Evolutionary conservation across 192 early-diverging fungal species (phyloP), one percentile per base, ranked within the genome.

Genomic region (Podila epigama): DNA sequence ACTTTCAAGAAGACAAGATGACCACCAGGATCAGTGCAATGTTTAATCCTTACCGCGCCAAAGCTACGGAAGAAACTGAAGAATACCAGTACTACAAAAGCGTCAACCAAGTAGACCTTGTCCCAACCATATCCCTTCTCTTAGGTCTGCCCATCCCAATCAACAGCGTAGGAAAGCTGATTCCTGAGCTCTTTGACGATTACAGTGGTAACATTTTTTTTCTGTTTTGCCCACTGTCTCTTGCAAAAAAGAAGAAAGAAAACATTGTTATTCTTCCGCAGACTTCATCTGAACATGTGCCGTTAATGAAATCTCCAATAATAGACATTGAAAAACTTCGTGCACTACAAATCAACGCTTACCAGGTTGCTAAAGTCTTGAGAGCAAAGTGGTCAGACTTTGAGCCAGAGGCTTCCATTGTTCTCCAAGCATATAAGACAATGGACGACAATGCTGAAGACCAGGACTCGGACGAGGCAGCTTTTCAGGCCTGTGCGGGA

Each of bases 61-160:
- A 51, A n/a, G 11, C 18, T n/a, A 28, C 41, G 15, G 12, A 39
- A 33, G 35, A 75, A 8, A 66, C 70, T n/a, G 73, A 15, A 41
- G 77, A 56, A 20, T 87, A 70, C 82, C 90, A 60, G n/a, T 79
- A 62, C 6, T 91, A 93, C 51, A 81, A 60, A 29, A 63, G 79
- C 4, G 72, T 97, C 12, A 86, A 89, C 25, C 97, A 99, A 70
- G 91, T 97, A 12, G 97, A 99, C 68, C 55, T 97, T 28, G 95
- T 97, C 0, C 89, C 96, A 10, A 97, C 95, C 0, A 65, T 99
- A 15, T 77, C 93, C 13, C 68, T 91, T 33, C 66, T 93, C 27
- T 79, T 99, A 60, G 94, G 94, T 12, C 82, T 96, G 8, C 95
- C 95, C 0, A 94, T 98, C 36, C 97, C 97, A 22, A 96, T 92